Base-by-base conservation (phyloP, 345 rosid genomes). In the Clarkia xantiana region DNA sequence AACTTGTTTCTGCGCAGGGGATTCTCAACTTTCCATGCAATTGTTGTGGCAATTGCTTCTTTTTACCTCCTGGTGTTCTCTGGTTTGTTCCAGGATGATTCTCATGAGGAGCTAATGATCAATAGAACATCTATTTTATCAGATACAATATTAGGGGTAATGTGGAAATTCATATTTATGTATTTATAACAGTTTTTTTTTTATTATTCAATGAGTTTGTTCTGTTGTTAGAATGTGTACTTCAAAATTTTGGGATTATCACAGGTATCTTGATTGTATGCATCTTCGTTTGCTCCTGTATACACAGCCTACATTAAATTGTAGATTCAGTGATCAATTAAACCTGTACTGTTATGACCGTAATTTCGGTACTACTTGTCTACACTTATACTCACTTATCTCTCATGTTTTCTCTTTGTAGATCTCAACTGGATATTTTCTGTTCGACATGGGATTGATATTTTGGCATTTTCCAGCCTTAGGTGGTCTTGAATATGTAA, bases 401-500 rank as follows among this genome's bases (percentile, higher is more conserved):
- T 10, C 18, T 34, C 52, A 45, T 59, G 44, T 12, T 55, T 18
- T 55, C n/a, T 54, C n/a, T 29, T n/a, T 62, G 19, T 76, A 80
- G 96, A 58, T 73, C 65, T 86, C 96, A 16, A 49, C 78, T 54
- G 94, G 94, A 46, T 86, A 86, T 70, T 86, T 86, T 70, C 53
- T 86, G 61, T 49, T 86, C 10, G 96, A 86, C 68, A 59, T 80
- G 58, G 72, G 74, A 19, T 80, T 86, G 94, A 78, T 86, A 55
- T 42, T 82, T 17, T 86, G 84, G 84, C 49, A 73, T 65, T 82
- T 62, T 61, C 96, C 94, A 29, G 72, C 67, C 61, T 71, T 86
- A 52, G 94, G 96, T 59, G 86, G 94, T 53, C 25, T 71, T 66
- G 94, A 80, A 67, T 82, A 82, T 59, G 94, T 86, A 76, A 80